Evolutionary conservation across 345 rosid genomes (phyloP).

Genomic region (Excoecaria cochinchinensis): DNA sequence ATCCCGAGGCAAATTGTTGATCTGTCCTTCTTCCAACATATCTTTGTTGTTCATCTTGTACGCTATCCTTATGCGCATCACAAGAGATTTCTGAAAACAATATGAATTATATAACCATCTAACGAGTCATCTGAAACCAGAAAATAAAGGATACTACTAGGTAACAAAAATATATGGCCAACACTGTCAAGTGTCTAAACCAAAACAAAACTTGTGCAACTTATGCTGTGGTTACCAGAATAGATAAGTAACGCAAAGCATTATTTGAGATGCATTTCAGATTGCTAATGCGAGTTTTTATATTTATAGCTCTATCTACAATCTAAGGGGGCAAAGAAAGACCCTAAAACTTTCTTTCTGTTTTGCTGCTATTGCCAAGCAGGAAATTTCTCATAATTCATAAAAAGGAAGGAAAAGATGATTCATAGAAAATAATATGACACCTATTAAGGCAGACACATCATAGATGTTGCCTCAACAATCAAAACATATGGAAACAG

Average conservation of each 20-base stretch:
- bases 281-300: too few relatives aligned
- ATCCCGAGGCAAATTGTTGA: conserved; percentile 78
- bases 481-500: neutral
- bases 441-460: neutral
- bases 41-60: conserved; percentile 79
- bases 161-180: too few relatives aligned
- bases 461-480: neutral
- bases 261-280: too few relatives aligned
- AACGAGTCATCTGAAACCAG: neutral
- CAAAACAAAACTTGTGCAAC: too few relatives aligned
- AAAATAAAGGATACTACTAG: neutral
- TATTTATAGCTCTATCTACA: too few relatives aligned
- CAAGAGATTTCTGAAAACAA: conserved; percentile 77
- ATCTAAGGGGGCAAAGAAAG: too few relatives aligned
- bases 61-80: conserved; percentile 88
- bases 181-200: too few relatives aligned
- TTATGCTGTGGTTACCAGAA: too few relatives aligned
- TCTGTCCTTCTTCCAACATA: conserved; percentile 87
- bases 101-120: conserved; percentile 13
- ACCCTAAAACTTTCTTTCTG: neutral
- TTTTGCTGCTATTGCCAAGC: neutral
- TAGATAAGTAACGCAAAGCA: too few relatives aligned
- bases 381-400: neutral
- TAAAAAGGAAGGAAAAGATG: neutral
- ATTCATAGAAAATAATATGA: neutral